phyloP scores from a whole-genome alignment of 768 basidiomycete species.

The Boletus edulis region DNA sequence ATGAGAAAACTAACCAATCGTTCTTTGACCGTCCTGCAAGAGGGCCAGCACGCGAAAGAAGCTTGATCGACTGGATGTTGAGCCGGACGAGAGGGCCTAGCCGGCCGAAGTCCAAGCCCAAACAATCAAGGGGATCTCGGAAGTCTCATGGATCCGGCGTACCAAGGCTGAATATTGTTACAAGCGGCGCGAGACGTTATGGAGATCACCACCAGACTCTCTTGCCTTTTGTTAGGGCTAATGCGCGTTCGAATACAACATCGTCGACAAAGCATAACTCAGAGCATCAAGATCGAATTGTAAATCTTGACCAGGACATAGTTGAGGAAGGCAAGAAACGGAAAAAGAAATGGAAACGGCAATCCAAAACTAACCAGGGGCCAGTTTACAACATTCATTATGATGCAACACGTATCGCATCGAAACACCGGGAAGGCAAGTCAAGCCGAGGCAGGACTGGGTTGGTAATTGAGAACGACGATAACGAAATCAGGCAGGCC shows the following conservation, averaged over 20 bases:
- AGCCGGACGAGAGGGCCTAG: slow-evolving; percentile 35
- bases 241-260: slow-evolving; percentile 5
- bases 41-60: slow-evolving; percentile 36
- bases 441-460: slow-evolving; percentile 15
- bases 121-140: slow-evolving; percentile 11
- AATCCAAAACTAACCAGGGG: slow-evolving; percentile 28
- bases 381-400: slow-evolving; percentile 40
- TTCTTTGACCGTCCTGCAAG: slow-evolving; percentile 24
- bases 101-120: slow-evolving; percentile 11
- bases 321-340: slow-evolving; percentile 5
- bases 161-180: slow-evolving; percentile 37
- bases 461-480: slow-evolving; percentile 44
- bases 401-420: slow-evolving; percentile 37
- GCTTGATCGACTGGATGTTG: slow-evolving; percentile 71
- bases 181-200: slow-evolving; percentile 33
- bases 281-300: slow-evolving; percentile 9
- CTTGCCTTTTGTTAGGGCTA: slow-evolving; percentile 33
- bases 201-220: slow-evolving; percentile 38
- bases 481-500: slow-evolving; percentile 40
- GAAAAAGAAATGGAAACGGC: slow-evolving; percentile 28
- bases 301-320: slow-evolving; percentile 4
- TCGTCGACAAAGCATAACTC: slow-evolving; percentile 6
- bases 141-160: slow-evolving; percentile 9
- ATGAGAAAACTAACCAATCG: slow-evolving; percentile 35
- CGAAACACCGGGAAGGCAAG: slow-evolving; percentile 18